These are phyloP conservation scores for Leccinum incarnatum DNA, from an alignment of 768 basidiomycete genomes.

Conservation along the genomic window DNA sequence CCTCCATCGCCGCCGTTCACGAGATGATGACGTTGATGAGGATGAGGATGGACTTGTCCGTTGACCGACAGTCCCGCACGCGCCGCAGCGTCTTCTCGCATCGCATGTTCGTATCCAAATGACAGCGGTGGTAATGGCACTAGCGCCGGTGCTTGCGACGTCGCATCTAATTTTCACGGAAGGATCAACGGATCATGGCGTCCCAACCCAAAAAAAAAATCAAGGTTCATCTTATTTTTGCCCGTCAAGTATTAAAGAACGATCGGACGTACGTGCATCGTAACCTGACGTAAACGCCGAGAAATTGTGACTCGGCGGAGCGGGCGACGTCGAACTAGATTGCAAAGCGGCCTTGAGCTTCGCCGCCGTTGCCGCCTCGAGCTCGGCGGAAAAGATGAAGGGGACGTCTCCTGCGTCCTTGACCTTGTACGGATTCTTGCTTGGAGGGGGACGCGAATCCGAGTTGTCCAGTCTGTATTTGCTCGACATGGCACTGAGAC, in stretches of 20 bases:
- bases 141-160: not conserved
- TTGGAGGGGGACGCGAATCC: conserved; percentile 7
- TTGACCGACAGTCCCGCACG: not conserved
- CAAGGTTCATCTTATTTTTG: not conserved
- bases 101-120: not conserved
- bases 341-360: conserved; percentile 28
- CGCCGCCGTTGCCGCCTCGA: conserved; percentile 30
- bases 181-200: not conserved
- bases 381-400: conserved; percentile 32
- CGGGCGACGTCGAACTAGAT: conserved; percentile 8
- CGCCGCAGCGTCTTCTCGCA: not conserved
- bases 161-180: not conserved
- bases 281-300: conserved; percentile 26
- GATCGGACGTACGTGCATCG: conserved; percentile 28
- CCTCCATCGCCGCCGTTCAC: not conserved
- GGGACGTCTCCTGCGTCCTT: conserved; percentile 33
- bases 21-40: not conserved
- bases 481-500: conserved; percentile 22
- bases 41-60: not conserved
- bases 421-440: conserved; percentile 19
- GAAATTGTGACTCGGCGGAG: conserved; percentile 7
- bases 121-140: not conserved
- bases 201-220: not conserved
- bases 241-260: not conserved
- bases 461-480: conserved; percentile 24